Evolutionary conservation across 73 alveolate species (phyloP), one percentile per base, ranked within the genome.

Genomic region (Paramecium sonneborni): DNA sequence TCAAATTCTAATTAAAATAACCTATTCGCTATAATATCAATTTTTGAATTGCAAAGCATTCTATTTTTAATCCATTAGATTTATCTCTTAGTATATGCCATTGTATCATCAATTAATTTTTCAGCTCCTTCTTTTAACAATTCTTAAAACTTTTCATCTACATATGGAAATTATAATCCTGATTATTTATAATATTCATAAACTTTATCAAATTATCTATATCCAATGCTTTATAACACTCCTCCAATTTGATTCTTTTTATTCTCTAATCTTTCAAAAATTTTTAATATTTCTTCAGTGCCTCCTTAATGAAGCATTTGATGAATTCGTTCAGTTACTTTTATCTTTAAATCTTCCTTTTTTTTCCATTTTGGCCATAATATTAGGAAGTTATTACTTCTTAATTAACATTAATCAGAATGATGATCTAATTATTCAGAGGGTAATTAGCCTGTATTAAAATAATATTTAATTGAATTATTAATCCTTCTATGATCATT

Each of bases 221-320:
- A 96, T 55, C 99, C 99, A 2, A 96, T 96, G 9, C 97, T 58
- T 85, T 95, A 89, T 14, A 96, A 92, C 3, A 94, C 96, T 32
- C 99, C 99, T 56, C 93, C 96, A 28, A 84, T 69, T 74, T 88
- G 92, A 0, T 32, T 7, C 3, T 70, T 28, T 21, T 92, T 62
- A 8, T 48, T 67, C 14, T 67, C 82, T 39, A 84, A 57, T 11
- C 41, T 74, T 24, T 55, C 76, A 12, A 95, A 85, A n/a, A 92
- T 85, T 15, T 57, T 26, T 55, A 56, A 85, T 74, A 95, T 93
- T 85, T 95, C 98, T 23, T 85, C 44, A 6, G 92, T 34, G 0
- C 99, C 98, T 34, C 95, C 97, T 76, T 94, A 85, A 18, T 86
- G 55, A 10, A 96, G 82, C 99, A 96, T 96, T 58, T 92, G 86